Percentiles rank a stretch among this genome's conserved stretches.
These are phyloP conservation scores for Globisporangium viniferum DNA, from an alignment of 352 stramenopile species.

Conservation along the genomic window DNA sequence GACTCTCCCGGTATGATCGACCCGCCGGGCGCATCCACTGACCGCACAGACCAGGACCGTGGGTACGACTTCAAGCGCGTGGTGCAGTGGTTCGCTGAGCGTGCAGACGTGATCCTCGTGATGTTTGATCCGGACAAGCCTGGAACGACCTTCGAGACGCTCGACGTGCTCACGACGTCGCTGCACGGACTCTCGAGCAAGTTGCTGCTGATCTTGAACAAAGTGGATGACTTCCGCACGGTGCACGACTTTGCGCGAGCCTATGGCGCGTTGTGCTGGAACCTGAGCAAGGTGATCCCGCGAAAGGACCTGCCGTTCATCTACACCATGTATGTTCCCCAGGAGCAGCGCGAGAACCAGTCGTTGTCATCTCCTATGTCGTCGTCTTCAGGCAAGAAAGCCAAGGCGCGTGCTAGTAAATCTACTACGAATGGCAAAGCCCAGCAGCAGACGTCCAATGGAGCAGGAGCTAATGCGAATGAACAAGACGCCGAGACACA, in stretches of 20 bases:
- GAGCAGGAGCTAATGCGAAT: conserved; percentile 8
- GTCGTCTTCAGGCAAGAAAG: conserved; percentile 11
- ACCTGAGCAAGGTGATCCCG: conserved; percentile 85
- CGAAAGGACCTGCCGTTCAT: conserved; percentile 87
- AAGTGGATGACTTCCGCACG: conserved; percentile 85
- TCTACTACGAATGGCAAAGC: conserved; percentile 15
- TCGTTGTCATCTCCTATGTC: background rate
- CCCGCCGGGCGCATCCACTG: conserved; percentile 50
- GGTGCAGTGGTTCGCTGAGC: conserved; percentile 85
- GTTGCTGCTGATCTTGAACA: conserved; percentile 84
- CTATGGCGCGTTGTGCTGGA: conserved; percentile 86
- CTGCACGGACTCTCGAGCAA: conserved; percentile 78
- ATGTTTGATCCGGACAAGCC: conserved; percentile 90
- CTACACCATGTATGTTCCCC: conserved; percentile 88
- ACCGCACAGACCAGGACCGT: conserved; percentile 68
- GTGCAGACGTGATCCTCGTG: conserved; percentile 83
- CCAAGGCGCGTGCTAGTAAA: conserved; percentile 1
- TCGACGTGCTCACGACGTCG: conserved; percentile 81
- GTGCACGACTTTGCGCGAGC: conserved; percentile 86
- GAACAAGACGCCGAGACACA: background rate
- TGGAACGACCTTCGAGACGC: conserved; percentile 85
- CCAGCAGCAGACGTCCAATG: background rate
- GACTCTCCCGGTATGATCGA: conserved; percentile 89
- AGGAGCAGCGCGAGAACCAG: conserved; percentile 41
- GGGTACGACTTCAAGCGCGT: conserved; percentile 87